Evolutionary conservation across 2,329 filamentous ascomycete genomes (phyloP).

Genomic region (Capronia coronata): DNA sequence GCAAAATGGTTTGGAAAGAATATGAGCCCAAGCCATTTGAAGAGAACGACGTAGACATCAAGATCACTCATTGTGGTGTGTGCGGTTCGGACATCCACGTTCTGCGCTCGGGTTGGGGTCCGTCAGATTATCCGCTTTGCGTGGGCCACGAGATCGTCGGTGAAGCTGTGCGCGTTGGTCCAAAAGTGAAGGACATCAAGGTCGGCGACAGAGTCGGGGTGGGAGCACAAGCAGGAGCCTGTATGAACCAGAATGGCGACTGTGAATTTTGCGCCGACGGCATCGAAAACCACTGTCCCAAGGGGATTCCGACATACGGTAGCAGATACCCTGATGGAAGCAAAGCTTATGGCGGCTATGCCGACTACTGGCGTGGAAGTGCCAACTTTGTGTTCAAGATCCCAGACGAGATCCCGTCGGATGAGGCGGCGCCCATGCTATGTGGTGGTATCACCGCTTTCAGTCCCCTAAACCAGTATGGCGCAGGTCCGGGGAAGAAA

Average conservation of each 20-base stretch:
- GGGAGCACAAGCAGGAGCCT: slow-evolving; percentile 55
- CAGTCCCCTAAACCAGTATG: slow-evolving; percentile 61
- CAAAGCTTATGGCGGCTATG: slow-evolving; percentile 62
- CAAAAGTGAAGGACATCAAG: slow-evolving; percentile 42
- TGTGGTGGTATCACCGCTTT: slow-evolving; percentile 73
- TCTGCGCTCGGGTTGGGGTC: slow-evolving; percentile 26
- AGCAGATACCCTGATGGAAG: slow-evolving; percentile 53
- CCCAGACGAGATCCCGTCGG: slow-evolving; percentile 44
- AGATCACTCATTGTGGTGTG: slow-evolving; percentile 60
- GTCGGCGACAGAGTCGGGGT: slow-evolving; percentile 60
- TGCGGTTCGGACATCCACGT: slow-evolving; percentile 55
- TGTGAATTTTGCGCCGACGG: slow-evolving; percentile 50
- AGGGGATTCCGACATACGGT: slow-evolving; percentile 48
- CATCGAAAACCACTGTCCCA: slow-evolving; percentile 39
- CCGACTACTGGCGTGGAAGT: slow-evolving; percentile 50
- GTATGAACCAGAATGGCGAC: slow-evolving; percentile 38
- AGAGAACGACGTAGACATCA: slow-evolving; percentile 61
- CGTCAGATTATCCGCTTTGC: slow-evolving; percentile 43
- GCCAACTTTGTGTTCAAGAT: slow-evolving; percentile 40
- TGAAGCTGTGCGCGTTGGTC: slow-evolving; percentile 50
- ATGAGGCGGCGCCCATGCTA: slow-evolving; percentile 61
- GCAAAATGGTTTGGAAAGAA: slow-evolving; percentile 36
- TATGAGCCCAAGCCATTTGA: slow-evolving; percentile 43
- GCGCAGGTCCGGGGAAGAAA: slow-evolving; percentile 61
- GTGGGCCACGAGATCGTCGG: slow-evolving; percentile 63